These are phyloP conservation scores for Syncephalis fuscata DNA, from an alignment of 371 early-diverging fungal species.

Conservation along the genomic window DNA sequence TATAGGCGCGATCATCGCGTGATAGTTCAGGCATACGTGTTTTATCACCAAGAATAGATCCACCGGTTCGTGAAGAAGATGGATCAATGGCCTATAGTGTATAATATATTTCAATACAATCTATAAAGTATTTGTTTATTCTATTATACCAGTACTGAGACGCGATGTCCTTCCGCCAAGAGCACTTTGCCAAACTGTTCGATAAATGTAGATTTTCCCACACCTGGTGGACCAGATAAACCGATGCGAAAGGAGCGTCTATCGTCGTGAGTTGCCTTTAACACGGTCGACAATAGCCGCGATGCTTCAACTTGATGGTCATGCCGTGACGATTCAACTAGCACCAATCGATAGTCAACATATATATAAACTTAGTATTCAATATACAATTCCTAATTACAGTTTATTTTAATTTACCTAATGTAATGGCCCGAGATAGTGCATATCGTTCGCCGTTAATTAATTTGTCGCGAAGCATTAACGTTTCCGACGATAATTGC, in stretches of 20 bases:
- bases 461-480: conserved; percentile 12
- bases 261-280: conserved; percentile 7
- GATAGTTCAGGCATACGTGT: conserved; percentile 59
- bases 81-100: conserved; percentile 54
- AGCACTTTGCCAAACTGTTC: conserved; percentile 58
- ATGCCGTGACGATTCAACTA: conserved; percentile 39
- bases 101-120: not conserved
- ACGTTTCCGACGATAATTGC: conserved; percentile 1
- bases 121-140: not conserved
- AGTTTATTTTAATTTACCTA: conserved; percentile 17
- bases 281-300: conserved; percentile 26
- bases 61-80: conserved; percentile 55
- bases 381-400: not conserved
- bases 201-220: conserved; percentile 68
- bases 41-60: conserved; percentile 69
- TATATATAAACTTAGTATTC: not conserved
- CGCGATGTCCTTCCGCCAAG: conserved; percentile 33
- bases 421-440: conserved; percentile 40
- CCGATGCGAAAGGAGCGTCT: conserved; percentile 42
- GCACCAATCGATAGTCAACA: not conserved
- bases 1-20: conserved; percentile 32
- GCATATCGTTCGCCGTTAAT: conserved; percentile 18
- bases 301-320: conserved; percentile 32
- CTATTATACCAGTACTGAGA: conserved; percentile 44
- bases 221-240: conserved; percentile 60